Conservation (phyloP, 148 eudicot genomes). For the Silene conica region DNA sequence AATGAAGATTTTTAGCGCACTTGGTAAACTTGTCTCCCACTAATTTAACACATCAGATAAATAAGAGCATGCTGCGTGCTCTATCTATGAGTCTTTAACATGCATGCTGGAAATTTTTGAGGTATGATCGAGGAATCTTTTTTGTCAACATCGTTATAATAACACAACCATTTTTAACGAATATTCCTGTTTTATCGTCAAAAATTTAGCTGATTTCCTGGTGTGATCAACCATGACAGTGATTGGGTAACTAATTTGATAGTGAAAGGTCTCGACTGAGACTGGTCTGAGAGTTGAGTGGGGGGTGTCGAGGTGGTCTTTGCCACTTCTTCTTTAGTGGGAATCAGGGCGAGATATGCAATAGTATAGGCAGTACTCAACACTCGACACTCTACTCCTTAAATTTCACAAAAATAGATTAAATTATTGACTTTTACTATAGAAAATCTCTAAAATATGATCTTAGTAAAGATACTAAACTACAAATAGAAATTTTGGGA, state of each 20-base stretch:
- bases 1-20: conserved; percentile 19
- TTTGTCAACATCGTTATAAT: not conserved
- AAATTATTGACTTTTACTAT: too few species aligned
- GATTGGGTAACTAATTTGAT: conserved; percentile 1
- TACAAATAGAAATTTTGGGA: too few species aligned
- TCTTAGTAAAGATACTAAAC: too few species aligned
- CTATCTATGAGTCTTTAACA: not conserved
- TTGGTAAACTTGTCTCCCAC: conserved; percentile 23
- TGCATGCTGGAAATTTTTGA: not conserved
- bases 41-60: conserved; percentile 11
- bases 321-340: too few species aligned
- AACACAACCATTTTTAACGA: not conserved
- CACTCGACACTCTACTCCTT: too few species aligned
- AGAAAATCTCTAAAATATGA: too few species aligned
- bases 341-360: too few species aligned
- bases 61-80: too few species aligned
- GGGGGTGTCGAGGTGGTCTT: too few species aligned
- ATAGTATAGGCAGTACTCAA: too few species aligned
- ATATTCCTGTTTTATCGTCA: not conserved
- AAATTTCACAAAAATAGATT: too few species aligned
- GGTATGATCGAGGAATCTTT: conserved; percentile 2
- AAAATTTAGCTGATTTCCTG: not conserved
- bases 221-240: not conserved
- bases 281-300: too few species aligned
- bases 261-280: not conserved